Percentiles rank a stretch among this genome's conserved stretches.
phyloP scores from a whole-genome alignment of 2,329 filamentous ascomycete genomes.

The Pseudocercospora cruenta region DNA sequence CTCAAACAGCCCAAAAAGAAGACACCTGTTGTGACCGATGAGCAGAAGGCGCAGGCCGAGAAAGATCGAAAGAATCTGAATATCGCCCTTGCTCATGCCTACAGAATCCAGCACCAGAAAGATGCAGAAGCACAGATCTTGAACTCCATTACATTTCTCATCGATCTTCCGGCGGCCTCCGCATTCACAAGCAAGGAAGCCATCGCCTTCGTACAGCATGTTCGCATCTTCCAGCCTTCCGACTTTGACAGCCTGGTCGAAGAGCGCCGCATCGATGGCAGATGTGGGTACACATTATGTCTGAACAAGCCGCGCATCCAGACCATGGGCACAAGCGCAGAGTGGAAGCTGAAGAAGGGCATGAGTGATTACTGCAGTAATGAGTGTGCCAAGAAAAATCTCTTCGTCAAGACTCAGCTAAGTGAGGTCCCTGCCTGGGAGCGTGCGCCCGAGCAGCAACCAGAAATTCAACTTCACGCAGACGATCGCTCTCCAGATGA shows the following conservation, averaged over 20 bases:
- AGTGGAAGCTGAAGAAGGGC: conserved; percentile 71
- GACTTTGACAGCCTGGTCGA: conserved; percentile 89
- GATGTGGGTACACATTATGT: conserved; percentile 86
- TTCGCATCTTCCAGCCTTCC: conserved; percentile 77
- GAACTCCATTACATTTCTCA: conserved; percentile 70
- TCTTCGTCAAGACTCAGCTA: conserved; percentile 88
- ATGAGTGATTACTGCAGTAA: conserved; percentile 86
- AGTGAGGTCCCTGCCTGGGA: conserved; percentile 85
- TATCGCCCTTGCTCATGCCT: conserved; percentile 80
- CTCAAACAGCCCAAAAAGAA: conserved; percentile 46
- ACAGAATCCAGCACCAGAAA: conserved; percentile 80
- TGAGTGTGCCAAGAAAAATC: conserved; percentile 74
- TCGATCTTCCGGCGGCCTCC: conserved; percentile 61
- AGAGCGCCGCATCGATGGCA: conserved; percentile 81
- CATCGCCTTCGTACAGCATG: conserved; percentile 64
- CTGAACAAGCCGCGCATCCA: conserved; percentile 58
- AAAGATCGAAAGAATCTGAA: conserved; percentile 54
- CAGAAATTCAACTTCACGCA: conserved; percentile 46
- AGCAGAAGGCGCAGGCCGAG: conserved; percentile 37
- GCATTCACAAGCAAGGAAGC: conserved; percentile 60
- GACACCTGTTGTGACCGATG: conserved; percentile 27
- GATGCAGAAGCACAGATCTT: conserved; percentile 75
- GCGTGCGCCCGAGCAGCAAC: conserved; percentile 57
- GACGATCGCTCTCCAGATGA: conserved; percentile 32
- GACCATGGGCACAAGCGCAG: conserved; percentile 56